A percentile compares a stretch with the other conserved stretches of the same genome.
Conservation (phyloP, 108 stramenopile species). For the Hondaea fermentalgiana region DNA sequence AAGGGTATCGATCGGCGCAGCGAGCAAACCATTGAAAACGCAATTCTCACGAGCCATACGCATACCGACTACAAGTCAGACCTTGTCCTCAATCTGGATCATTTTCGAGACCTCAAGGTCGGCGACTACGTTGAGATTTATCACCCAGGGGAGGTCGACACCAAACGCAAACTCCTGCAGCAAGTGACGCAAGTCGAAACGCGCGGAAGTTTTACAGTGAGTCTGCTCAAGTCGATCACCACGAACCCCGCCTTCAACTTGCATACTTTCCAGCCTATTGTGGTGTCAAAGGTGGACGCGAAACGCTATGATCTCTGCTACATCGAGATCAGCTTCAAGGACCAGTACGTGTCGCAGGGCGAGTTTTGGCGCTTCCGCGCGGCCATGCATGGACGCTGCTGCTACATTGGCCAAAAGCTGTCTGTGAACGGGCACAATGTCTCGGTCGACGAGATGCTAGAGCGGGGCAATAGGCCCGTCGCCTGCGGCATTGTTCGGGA, state of each 20-base stretch:
- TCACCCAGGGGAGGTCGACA: neutral
- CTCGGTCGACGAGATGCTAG: constrained; percentile 11
- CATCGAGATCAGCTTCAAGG: constrained; percentile 47
- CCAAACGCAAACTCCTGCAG: neutral
- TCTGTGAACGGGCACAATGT: neutral
- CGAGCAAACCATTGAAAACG: too few species aligned
- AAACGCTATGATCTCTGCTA: constrained; percentile 25
- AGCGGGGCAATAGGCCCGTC: neutral
- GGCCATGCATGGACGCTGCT: neutral
- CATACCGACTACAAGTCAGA: neutral
- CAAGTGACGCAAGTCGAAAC: neutral
- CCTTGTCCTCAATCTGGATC: neutral
- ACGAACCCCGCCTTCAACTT: constrained; percentile 9
- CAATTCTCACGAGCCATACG: too few species aligned
- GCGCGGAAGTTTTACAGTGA: neutral
- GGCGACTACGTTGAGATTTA: neutral
- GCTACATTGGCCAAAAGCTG: constrained; percentile 14
- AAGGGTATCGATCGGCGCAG: too few species aligned
- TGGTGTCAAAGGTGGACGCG: neutral
- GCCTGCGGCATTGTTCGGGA: constrained; percentile 11
- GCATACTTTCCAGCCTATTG: neutral
- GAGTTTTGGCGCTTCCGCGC: constrained; percentile 17
- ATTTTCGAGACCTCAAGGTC: neutral
- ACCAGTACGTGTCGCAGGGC: constrained; percentile 20
- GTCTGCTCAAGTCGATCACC: neutral